Percentiles rank a stretch among this genome's conserved stretches.
Conservation (phyloP, 345 rosid genomes). For the Pistacia atlantica region DNA sequence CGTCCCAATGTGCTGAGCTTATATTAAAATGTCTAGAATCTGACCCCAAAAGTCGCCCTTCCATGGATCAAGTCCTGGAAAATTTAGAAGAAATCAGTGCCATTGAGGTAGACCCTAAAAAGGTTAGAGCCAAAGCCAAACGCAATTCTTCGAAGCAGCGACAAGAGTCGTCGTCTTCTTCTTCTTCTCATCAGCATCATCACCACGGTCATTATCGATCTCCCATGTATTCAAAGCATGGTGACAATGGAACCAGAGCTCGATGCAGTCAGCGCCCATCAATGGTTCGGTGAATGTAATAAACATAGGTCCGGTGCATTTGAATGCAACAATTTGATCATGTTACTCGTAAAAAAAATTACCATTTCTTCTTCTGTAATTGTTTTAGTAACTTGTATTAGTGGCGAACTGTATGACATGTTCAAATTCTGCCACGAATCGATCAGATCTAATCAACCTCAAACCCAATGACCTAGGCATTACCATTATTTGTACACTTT, state of each 20-base stretch:
- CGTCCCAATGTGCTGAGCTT: conserved; percentile 46
- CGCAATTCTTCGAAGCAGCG: not conserved
- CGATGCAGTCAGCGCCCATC: not conserved
- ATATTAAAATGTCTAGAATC: conserved; percentile 51
- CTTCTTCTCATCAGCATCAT: too few relatives aligned
- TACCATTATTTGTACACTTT: not conserved
- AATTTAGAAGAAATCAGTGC: conserved; percentile 39
- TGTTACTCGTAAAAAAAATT: not conserved
- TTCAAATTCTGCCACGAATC: not conserved
- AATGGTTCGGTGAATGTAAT: not conserved
- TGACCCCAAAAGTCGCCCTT: conserved; percentile 71
- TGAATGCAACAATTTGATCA: not conserved
- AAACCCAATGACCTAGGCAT: not conserved
- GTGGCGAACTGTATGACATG: not conserved
- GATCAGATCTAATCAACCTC: not conserved
- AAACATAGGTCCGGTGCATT: not conserved
- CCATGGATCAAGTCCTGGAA: conserved; percentile 64
- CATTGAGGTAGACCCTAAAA: conserved; percentile 37
- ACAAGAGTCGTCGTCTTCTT: not conserved
- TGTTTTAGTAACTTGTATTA: not conserved
- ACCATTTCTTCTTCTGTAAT: not conserved
- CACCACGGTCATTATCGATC: not conserved
- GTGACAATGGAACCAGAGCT: not conserved
- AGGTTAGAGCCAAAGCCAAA: not conserved
- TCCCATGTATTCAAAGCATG: conserved; percentile 14